These are phyloP conservation scores for Bombardia bombarda DNA, from an alignment of 495 filamentous ascomycete species.

Conservation along the genomic window DNA sequence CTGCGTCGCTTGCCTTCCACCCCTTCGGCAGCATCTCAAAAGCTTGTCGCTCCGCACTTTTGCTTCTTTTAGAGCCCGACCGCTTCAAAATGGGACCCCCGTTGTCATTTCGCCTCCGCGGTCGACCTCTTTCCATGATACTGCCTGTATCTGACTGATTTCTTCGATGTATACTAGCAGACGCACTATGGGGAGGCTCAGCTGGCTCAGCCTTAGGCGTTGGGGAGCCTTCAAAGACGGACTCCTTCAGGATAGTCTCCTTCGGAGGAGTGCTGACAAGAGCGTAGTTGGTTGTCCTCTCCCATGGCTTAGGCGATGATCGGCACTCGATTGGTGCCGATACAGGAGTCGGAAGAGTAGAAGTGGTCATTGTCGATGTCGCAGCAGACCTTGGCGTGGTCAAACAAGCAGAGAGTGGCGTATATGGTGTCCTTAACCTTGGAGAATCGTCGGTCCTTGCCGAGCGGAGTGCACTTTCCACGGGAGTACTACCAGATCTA, in stretches of 20 bases:
- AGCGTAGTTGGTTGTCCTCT: conserved; percentile 19
- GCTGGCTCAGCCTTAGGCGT: conserved; percentile 26
- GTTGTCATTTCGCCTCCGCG: conserved; percentile 38
- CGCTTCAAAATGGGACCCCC: conserved; percentile 26
- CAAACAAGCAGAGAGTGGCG: conserved; percentile 30
- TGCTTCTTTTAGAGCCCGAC: conserved; percentile 28
- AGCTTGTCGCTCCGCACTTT: conserved; percentile 38
- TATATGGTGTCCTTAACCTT: conserved; percentile 33
- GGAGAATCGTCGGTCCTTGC: conserved; percentile 38
- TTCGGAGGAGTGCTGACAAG: conserved; percentile 11
- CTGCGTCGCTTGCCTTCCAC: conserved; percentile 44
- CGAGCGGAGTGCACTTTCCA: conserved; percentile 24
- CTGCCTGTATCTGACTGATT: conserved; percentile 50
- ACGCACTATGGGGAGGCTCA: conserved; percentile 21
- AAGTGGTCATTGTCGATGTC: conserved; percentile 31
- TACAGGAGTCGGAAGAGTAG: conserved; percentile 37
- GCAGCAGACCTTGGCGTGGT: conserved; percentile 33
- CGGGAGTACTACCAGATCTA: conserved; percentile 29
- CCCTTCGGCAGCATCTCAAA: conserved; percentile 52
- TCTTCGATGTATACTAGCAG: conserved; percentile 26
- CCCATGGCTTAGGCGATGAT: conserved; percentile 40
- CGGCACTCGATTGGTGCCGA: conserved; percentile 36
- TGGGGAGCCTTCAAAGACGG: conserved; percentile 9
- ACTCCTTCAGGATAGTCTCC: no score
- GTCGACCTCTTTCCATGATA: conserved; percentile 53